Evolutionary conservation across 108 stramenopile genomes (phyloP).

Genomic region (Nitzschia inconspicua): DNA sequence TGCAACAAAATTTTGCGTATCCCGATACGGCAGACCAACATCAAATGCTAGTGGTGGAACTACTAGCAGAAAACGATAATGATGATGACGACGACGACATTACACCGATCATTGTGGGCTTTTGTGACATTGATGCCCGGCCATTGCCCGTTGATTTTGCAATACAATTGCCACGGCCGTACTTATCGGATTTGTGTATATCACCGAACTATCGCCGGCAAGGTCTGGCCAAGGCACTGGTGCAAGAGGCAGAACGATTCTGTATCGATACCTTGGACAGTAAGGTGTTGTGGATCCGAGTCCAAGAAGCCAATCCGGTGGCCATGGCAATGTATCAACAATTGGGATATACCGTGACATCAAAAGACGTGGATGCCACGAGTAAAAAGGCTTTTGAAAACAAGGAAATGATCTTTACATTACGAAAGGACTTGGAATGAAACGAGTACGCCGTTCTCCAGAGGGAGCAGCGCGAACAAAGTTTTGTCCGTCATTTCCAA

Average conservation of each 20-base stretch:
- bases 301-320: slow-evolving; percentile 48
- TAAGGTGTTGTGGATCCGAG: slow-evolving; percentile 37
- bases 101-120: slow-evolving; percentile 30
- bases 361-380: no score
- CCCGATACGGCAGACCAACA: slow-evolving; percentile 24
- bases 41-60: slow-evolving; percentile 36
- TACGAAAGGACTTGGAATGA: no score
- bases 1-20: slow-evolving; percentile 55
- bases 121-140: slow-evolving; percentile 49
- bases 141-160: background rate
- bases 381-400: no score
- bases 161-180: slow-evolving; percentile 39
- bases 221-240: slow-evolving; percentile 36
- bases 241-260: slow-evolving; percentile 25
- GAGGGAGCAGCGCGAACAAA: no score
- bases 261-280: background rate
- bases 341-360: slow-evolving; percentile 67
- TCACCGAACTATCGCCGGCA: slow-evolving; percentile 30
- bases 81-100: background rate
- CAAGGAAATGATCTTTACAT: no score
- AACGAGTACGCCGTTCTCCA: no score
- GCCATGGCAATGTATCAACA: slow-evolving; percentile 52
- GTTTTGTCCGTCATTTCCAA: no score
- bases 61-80: background rate
- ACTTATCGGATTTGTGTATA: slow-evolving; percentile 44